phyloP scores from a whole-genome alignment of 169 alveolate species.

The Plasmodium yoelii region DNA sequence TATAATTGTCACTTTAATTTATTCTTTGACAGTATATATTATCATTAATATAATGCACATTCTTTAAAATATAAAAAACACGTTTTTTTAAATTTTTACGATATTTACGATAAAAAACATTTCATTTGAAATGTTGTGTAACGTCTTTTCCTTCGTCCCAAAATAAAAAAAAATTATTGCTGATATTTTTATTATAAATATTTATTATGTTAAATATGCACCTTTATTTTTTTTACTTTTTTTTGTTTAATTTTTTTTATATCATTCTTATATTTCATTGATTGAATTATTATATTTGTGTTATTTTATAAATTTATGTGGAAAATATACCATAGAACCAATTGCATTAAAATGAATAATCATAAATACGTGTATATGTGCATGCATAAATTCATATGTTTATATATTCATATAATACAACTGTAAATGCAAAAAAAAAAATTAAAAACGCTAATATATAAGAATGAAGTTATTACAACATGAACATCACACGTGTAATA shows the following conservation, averaged over 20 bases:
- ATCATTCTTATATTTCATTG: background rate
- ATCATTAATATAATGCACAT: too few species aligned
- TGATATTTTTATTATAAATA: background rate
- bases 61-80: too few species aligned
- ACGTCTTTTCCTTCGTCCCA: too few species aligned
- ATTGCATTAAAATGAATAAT: background rate
- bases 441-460: background rate
- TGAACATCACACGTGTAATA: background rate
- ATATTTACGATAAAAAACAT: too few species aligned
- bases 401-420: conserved; percentile 1
- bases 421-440: background rate
- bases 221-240: conserved; percentile 1
- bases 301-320: background rate
- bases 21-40: too few species aligned
- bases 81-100: too few species aligned
- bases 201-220: background rate
- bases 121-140: too few species aligned
- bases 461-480: background rate
- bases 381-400: conserved; percentile 7
- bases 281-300: background rate
- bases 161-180: background rate
- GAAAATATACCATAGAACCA: background rate
- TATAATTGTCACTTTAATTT: too few species aligned
- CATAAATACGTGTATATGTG: conserved; percentile 2
- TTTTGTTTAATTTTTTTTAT: background rate